phyloP scores from a whole-genome alignment of 169 alveolate species.

The Plasmodium ovale region DNA sequence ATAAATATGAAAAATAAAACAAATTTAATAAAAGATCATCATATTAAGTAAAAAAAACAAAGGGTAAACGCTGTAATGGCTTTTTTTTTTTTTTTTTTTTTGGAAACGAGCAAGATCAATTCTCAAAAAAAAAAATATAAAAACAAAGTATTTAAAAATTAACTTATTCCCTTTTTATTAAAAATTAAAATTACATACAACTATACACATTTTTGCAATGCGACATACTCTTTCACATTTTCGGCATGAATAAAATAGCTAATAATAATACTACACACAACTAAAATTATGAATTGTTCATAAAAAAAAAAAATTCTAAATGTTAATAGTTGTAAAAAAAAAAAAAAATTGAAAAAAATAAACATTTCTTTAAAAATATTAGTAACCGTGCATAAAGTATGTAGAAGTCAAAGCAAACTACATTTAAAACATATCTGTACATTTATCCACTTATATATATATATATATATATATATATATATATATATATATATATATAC shows the following conservation, averaged over 20 bases:
- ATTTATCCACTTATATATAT: slow-evolving; percentile 1
- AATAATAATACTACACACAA: slow-evolving; percentile 44
- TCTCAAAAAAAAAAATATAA: slow-evolving; percentile 34
- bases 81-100: slow-evolving; percentile 45
- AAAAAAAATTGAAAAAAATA: slow-evolving; percentile 17
- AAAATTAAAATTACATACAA: slow-evolving; percentile 38
- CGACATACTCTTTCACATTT: not conserved
- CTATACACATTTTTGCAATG: not conserved
- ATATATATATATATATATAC: not conserved
- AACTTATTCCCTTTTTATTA: slow-evolving; percentile 49
- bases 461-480: slow-evolving; percentile 2
- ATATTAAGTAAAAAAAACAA: slow-evolving; percentile 4
- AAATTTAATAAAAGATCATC: slow-evolving; percentile 9
- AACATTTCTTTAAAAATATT: slow-evolving; percentile 10
- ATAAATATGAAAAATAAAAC: slow-evolving; percentile 43
- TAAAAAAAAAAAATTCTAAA: slow-evolving; percentile 44
- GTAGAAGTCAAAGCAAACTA: slow-evolving; percentile 29
- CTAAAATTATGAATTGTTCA: slow-evolving; percentile 47
- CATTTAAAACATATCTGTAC: slow-evolving; percentile 6
- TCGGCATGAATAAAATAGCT: slow-evolving; percentile 34
- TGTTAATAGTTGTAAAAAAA: slow-evolving; percentile 15
- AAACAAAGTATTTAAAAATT: slow-evolving; percentile 13
- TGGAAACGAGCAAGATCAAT: not conserved
- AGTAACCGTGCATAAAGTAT: not conserved
- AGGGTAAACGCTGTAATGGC: slow-evolving; percentile 4